A percentile compares a stretch with the other conserved stretches of the same genome.
Evolutionary conservation across 352 stramenopile genomes (phyloP).

Genomic region (Blastocystis hominis): DNA sequence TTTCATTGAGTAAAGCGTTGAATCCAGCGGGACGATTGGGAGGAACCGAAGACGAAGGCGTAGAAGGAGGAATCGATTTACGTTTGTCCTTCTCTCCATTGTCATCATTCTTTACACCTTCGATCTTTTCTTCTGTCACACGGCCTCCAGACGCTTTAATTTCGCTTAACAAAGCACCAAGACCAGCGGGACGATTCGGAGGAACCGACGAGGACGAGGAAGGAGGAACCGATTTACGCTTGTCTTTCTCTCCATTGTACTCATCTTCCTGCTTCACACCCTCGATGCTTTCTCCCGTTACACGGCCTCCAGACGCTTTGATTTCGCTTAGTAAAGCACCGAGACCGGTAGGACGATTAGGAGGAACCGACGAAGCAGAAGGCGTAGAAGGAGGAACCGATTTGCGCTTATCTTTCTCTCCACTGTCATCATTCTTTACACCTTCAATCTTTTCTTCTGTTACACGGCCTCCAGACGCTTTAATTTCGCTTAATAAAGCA

Average conservation of each 20-base stretch:
- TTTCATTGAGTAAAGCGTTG: neutral
- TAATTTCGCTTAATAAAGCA: neutral
- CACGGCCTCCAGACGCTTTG: neutral
- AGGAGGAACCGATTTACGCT: no score
- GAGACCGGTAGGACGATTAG: neutral
- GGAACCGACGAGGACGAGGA: neutral
- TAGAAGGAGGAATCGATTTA: neutral
- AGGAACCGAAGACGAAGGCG: neutral
- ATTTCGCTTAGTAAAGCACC: constrained; percentile 1
- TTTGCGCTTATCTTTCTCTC: no score
- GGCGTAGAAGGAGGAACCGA: neutral
- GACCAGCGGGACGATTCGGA: neutral
- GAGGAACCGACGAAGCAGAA: neutral
- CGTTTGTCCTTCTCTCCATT: no score
- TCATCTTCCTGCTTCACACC: no score
- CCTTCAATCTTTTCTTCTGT: neutral
- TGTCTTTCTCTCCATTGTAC: no score
- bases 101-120: neutral
- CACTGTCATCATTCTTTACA: no score
- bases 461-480: neutral
- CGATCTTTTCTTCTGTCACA: neutral
- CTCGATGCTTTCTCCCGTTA: neutral
- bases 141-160: neutral
- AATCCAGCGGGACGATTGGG: neutral
- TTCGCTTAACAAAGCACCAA: neutral